Base-by-base conservation (phyloP, 257 asterid genomes). In the Leonotis leonurus region DNA sequence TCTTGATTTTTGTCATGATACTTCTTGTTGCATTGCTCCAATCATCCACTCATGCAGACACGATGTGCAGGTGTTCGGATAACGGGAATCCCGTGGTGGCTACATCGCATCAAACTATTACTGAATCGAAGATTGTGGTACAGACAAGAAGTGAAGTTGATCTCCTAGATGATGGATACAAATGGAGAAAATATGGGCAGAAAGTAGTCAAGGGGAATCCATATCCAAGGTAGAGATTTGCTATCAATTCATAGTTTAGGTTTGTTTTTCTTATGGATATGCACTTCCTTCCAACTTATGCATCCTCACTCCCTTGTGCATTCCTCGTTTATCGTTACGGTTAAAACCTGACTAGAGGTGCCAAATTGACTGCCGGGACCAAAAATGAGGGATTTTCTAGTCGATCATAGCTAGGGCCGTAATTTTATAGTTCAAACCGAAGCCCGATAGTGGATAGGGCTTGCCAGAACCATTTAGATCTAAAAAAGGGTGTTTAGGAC, bases 181-280 rank as follows among this genome's bases (percentile, higher is more conserved):
- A 84, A 76, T 91, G 98, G 98, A 75, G 96, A 62, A 91, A 91
- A 71, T 91, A 91, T 20, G 98, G 98, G 62, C 98, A 91, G 70
- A 91, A 91, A 73, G 90, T 86, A 53, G 96, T 91, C 9, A 91
- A 91, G 73, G 98, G 98, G 40, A 88, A 86, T 74, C 86, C 82
- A 65, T 77, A 91, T 64, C 98, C 95, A 59, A 91, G 98, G 98
- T 91, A n/a, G 55, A 10, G 35, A 13, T 29, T 30, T 43, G 55
- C 61, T 50, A 61, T 51, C 35, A 22, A 60, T 14, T 7, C 36
- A 27, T n/a, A 43, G 14, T 8, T 45, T 45, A 17, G 52, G 18
- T 45, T 45, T 6, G 18, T 40, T 13, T 40, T 4, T 40, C 46
- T 40, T 13, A 13, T 40, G 46, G 8, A n/a, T 8, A 40, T 13